These are phyloP conservation scores for Thoreauomyces humboldtii DNA, from an alignment of 192 early-diverging fungal genomes.

Conservation along the genomic window DNA sequence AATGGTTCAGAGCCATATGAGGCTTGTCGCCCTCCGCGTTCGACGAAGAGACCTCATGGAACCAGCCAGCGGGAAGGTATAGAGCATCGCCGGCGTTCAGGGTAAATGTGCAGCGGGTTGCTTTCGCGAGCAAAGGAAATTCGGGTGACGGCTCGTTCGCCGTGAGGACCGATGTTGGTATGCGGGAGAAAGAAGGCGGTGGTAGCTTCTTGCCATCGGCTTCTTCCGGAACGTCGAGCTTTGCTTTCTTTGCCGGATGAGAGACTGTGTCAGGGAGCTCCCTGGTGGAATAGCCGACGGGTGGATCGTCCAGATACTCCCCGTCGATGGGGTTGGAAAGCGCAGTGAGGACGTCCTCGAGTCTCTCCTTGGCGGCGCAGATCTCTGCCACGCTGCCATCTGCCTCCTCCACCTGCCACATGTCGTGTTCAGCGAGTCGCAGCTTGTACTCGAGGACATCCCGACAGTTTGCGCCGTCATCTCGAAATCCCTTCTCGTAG, in stretches of 20 bases:
- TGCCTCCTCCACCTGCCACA: too few species aligned
- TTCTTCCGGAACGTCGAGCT: too few species aligned
- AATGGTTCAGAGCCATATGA: constrained; percentile 44
- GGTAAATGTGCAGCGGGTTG: constrained; percentile 10
- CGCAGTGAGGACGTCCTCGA: too few species aligned
- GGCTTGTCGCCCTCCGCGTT: neutral
- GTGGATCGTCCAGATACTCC: too few species aligned
- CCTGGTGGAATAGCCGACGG: too few species aligned
- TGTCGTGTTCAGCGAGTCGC: too few species aligned
- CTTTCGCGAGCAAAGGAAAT: constrained; percentile 22
- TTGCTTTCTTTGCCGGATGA: neutral
- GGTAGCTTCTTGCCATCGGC: neutral
- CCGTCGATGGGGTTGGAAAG: too few species aligned
- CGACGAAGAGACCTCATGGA: constrained; percentile 35
- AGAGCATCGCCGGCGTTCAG: constrained; percentile 22
- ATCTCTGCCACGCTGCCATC: constrained; percentile 7
- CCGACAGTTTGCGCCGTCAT: constrained; percentile 33
- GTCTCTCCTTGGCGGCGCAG: neutral
- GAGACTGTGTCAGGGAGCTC: too few species aligned
- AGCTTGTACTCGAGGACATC: constrained; percentile 42
- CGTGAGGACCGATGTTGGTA: neutral
- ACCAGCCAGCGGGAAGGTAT: constrained; percentile 42
- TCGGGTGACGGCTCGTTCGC: neutral
- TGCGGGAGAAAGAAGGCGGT: neutral
- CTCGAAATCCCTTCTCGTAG: constrained; percentile 9